Conservation (phyloP, 1,139 yeast genomes). For the Pichia sp. region DNA sequence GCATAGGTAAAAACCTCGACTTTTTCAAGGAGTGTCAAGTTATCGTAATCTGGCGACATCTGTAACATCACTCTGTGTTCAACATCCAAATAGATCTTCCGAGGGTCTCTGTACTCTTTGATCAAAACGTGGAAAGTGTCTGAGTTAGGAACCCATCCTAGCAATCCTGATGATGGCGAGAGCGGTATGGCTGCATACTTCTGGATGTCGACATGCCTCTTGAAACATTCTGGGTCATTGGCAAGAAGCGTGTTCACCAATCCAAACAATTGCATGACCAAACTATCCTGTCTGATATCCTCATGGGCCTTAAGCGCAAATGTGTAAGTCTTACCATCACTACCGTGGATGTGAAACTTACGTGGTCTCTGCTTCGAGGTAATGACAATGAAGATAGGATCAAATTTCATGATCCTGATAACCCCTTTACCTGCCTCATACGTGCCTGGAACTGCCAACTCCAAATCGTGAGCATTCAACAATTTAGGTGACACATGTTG, state of each 20-base stretch:
- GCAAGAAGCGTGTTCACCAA: slow-evolving; percentile 84
- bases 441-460: slow-evolving; percentile 92
- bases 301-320: slow-evolving; percentile 91
- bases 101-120: slow-evolving; percentile 85
- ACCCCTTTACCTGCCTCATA: slow-evolving; percentile 82
- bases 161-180: slow-evolving; percentile 93
- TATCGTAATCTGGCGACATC: slow-evolving; percentile 98
- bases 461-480: slow-evolving; percentile 72
- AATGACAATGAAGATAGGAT: slow-evolving; percentile 81
- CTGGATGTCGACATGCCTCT: slow-evolving; percentile 90
- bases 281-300: slow-evolving; percentile 94
- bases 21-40: slow-evolving; percentile 79
- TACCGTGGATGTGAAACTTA: slow-evolving; percentile 70
- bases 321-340: slow-evolving; percentile 86
- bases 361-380: slow-evolving; percentile 96
- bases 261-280: slow-evolving; percentile 97
- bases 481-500: slow-evolving; percentile 93
- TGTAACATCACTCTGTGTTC: slow-evolving; percentile 95
- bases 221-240: slow-evolving; percentile 93
- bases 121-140: slow-evolving; percentile 95
- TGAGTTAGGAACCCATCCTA: slow-evolving; percentile 97
- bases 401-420: slow-evolving; percentile 68
- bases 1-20: slow-evolving; percentile 97
- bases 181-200: slow-evolving; percentile 90
- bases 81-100: slow-evolving; percentile 83